A percentile compares a stretch with the other conserved stretches of the same genome.
These are phyloP conservation scores for Moricandia moricandioides DNA, from an alignment of 345 rosid species.

Conservation along the genomic window DNA sequence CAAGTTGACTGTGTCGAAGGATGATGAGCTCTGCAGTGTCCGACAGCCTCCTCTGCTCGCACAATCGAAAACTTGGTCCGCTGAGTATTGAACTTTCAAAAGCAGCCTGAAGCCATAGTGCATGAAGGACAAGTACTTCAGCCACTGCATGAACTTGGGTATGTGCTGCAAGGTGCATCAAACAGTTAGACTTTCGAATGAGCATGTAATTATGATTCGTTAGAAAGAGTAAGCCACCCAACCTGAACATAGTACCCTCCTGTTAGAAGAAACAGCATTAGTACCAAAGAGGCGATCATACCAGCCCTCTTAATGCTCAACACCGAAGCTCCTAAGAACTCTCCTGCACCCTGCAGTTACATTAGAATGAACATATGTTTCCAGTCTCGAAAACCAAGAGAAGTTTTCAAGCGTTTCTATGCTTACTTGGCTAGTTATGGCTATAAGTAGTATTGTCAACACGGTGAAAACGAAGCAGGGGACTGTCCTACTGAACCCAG, in stretches of 20 bases:
- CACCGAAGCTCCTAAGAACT: slow-evolving; percentile 86
- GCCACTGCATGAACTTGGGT: slow-evolving; percentile 76
- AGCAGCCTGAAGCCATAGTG: slow-evolving; percentile 88
- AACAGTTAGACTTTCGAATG: neutral
- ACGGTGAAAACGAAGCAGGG: slow-evolving; percentile 84
- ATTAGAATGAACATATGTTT: neutral
- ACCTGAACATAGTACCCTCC: slow-evolving; percentile 99
- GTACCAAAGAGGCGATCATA: slow-evolving; percentile 78
- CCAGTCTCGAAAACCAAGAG: neutral
- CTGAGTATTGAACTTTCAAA: slow-evolving; percentile 78
- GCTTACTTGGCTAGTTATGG: slow-evolving; percentile 90
- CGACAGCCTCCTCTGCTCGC: slow-evolving; percentile 71
- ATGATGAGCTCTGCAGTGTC: slow-evolving; percentile 70
- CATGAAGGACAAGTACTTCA: slow-evolving; percentile 76
- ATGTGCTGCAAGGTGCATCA: slow-evolving; percentile 59
- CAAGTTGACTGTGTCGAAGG: slow-evolving; percentile 71
- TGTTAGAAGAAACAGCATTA: slow-evolving; percentile 88
- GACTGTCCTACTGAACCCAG: slow-evolving; percentile 79
- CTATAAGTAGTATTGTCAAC: slow-evolving; percentile 60
- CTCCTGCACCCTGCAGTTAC: slow-evolving; percentile 71
- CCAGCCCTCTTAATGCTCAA: slow-evolving; percentile 87
- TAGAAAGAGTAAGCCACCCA: slow-evolving; percentile 51
- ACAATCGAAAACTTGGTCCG: slow-evolving; percentile 68
- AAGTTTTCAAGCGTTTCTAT: neutral
- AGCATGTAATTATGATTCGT: neutral